Evolutionary conservation across 2,329 filamentous ascomycete genomes (phyloP).

Genomic region (Sporothrix schenckii): DNA sequence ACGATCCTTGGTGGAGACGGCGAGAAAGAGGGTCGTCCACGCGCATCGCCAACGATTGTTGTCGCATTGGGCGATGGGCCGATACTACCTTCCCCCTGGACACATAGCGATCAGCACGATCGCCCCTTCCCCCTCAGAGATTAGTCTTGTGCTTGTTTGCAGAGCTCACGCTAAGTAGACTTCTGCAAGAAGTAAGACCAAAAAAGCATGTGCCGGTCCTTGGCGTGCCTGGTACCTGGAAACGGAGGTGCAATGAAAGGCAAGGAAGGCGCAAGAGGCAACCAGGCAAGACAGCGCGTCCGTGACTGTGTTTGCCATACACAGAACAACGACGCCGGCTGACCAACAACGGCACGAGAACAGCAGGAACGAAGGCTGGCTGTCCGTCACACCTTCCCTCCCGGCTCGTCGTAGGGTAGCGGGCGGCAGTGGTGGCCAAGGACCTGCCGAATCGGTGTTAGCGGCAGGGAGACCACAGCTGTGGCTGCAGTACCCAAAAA

Average conservation of each 20-base stretch:
- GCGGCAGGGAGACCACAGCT: too few relatives aligned
- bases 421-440: conserved; percentile 13
- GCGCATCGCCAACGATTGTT: neutral
- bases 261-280: neutral
- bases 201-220: conserved; percentile 26
- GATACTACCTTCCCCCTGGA: conserved; percentile 27
- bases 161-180: neutral
- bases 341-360: too few relatives aligned
- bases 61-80: neutral
- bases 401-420: neutral
- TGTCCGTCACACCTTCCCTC: neutral
- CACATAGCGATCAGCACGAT: conserved; percentile 22
- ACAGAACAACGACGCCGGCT: too few relatives aligned
- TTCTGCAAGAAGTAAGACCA: neutral
- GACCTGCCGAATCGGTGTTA: conserved; percentile 23
- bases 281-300: neutral
- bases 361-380: neutral
- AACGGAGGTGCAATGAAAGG: neutral
- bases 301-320: too few relatives aligned
- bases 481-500: too few relatives aligned
- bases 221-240: conserved; percentile 22
- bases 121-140: conserved; percentile 9
- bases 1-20: neutral
- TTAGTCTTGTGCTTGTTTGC: conserved; percentile 22
- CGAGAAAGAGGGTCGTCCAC: too few relatives aligned